phyloP scores from a whole-genome alignment of 441 rosid species.

The Mallotus repandus region DNA sequence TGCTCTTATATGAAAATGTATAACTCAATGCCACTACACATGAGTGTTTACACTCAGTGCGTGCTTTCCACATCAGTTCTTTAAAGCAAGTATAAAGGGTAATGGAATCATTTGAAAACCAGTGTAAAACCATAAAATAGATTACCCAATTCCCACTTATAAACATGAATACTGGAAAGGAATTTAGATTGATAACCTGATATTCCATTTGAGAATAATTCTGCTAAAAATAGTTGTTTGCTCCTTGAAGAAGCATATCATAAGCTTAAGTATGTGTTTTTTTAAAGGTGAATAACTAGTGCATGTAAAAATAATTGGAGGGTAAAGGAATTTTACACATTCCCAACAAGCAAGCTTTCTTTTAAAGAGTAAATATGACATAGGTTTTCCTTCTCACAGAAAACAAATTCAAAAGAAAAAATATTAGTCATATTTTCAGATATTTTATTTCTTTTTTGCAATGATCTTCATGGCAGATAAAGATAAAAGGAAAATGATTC shows the following conservation, averaged over 20 bases:
- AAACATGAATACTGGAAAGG: background rate
- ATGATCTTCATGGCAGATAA: background rate
- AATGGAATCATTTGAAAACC: background rate
- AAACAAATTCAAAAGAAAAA: background rate
- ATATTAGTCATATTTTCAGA: too few species aligned
- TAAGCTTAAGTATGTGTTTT: background rate
- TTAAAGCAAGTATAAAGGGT: background rate
- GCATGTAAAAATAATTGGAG: background rate
- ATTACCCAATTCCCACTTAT: background rate
- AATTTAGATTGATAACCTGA: background rate
- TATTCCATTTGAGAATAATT: background rate
- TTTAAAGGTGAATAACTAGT: background rate
- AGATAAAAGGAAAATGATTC: background rate
- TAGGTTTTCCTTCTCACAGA: background rate
- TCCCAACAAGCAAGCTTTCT: background rate
- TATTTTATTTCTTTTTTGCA: background rate
- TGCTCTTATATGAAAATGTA: background rate
- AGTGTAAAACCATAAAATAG: background rate
- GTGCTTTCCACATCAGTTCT: background rate
- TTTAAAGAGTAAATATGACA: background rate
- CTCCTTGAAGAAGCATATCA: constrained; percentile 5
- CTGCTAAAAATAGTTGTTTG: background rate
- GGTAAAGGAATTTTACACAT: background rate
- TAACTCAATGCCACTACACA: background rate
- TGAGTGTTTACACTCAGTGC: background rate